These are phyloP conservation scores for Aspergillus conjunctus DNA, from an alignment of 495 filamentous ascomycete species.

Conservation along the genomic window DNA sequence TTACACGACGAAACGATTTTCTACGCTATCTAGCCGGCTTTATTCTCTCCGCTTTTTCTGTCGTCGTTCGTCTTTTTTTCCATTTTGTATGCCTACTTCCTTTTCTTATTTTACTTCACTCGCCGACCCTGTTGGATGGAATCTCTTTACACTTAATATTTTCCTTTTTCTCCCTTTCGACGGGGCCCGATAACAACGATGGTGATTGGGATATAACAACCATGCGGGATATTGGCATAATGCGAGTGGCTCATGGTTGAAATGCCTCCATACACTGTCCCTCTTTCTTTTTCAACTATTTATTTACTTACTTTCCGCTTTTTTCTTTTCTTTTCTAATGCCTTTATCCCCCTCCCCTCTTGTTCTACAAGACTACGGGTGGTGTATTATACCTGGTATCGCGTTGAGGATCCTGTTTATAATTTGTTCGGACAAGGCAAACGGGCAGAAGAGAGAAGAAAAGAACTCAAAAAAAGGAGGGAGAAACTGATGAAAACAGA, in stretches of 20 bases:
- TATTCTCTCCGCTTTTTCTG: no score
- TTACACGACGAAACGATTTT: conserved; percentile 6
- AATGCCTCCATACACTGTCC: background rate
- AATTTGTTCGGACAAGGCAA: conserved; percentile 3
- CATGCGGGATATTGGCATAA: background rate
- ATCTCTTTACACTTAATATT: background rate
- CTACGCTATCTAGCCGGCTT: conserved; percentile 3
- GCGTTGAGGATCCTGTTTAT: conserved; percentile 14
- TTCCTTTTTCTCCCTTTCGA: conserved; percentile 5
- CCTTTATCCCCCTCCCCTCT: background rate
- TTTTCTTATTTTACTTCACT: background rate
- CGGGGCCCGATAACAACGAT: conserved; percentile 4
- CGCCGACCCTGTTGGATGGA: conserved; percentile 13
- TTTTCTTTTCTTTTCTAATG: conserved; percentile 4
- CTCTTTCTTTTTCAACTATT: conserved; percentile 3
- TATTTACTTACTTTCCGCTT: conserved; percentile 5
- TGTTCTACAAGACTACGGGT: conserved; percentile 7
- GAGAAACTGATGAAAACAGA: conserved; percentile 1
- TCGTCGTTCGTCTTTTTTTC: conserved; percentile 1
- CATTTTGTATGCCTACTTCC: background rate
- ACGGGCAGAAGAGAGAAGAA: conserved; percentile 4
- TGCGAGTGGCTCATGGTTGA: conserved; percentile 9
- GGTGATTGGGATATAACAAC: conserved; percentile 13
- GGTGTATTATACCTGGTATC: conserved; percentile 25
- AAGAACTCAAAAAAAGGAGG: background rate